Base-by-base conservation (phyloP, 805 yeast genomes). In the Grigorovia yakushimaensis region DNA sequence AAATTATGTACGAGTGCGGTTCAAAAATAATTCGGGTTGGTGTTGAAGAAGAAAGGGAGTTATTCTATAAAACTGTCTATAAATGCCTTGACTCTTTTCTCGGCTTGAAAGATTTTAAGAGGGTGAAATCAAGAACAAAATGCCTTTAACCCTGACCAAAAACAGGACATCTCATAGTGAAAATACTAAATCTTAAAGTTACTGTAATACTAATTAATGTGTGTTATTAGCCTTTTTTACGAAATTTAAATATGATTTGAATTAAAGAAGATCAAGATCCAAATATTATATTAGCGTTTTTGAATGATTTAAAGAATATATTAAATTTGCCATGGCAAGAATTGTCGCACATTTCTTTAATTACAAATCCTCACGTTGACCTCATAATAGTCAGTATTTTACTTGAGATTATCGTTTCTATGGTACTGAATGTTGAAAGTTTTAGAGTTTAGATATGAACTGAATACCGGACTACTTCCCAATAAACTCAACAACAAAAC, bases 21-120 rank as follows among this genome's bases (percentile, higher is more conserved):
- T n/a, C n/a, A n/a, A n/a, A n/a, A n/a, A n/a, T n/a, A n/a, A n/a
- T n/a, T n/a, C n/a, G n/a, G n/a, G n/a, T n/a, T n/a, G n/a, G n/a
- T n/a, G n/a, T n/a, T n/a, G n/a, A n/a, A n/a, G n/a, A n/a, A n/a
- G n/a, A n/a, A n/a, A n/a, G n/a, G n/a, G n/a, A n/a, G n/a, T n/a
- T n/a, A n/a, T n/a, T n/a, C n/a, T n/a, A n/a, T n/a, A n/a, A n/a
- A n/a, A n/a, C n/a, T n/a, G n/a, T n/a, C n/a, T 84, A 77, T 69
- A 85, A 87, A 63, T 84, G 83, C 57, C 93, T 95, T 1, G 95
- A 86, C 59, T 64, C 82, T 43, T 69, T 82, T 51, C 94, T 94
- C 1, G 82, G 83, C n/a, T 64, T 84, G 63, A 83, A 84, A 61
- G 79, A 79, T 62, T 89, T 94, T 40, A 70, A 73, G 47, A 67